Base-by-base conservation (phyloP, 148 eudicot species). In the Linanthus parryae region DNA sequence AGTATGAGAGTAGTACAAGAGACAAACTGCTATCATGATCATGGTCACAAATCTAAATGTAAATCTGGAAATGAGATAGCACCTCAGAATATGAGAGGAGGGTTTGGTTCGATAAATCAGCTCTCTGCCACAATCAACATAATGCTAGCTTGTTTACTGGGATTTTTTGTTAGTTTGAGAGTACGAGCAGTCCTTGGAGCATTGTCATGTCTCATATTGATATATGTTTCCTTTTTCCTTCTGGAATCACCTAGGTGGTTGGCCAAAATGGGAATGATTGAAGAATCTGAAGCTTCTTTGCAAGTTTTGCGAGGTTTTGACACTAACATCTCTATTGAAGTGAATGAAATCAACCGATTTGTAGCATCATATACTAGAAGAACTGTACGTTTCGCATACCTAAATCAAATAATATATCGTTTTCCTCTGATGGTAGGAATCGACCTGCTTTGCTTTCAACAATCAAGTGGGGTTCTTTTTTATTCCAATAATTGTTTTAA, bases 171-270 rank as follows among this genome's bases (percentile, higher is more conserved):
- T n/a, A n/a, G n/a, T n/a, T n/a, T n/a, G n/a, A n/a, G n/a, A n/a
- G n/a, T n/a, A n/a, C n/a, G n/a, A n/a, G n/a, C n/a, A n/a, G n/a
- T n/a, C n/a, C 38, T 14, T 56, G 98, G 96, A 70, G 75, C 62
- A 20, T 59, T 92, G 66, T 96, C 98, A 22, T 92, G 98, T 68
- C 71, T 79, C 8, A 34, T 87, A 40, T 72, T 92, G 73, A 87
- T 92, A 40, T 96, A 96, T 54, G 94, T 94, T 27, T 73, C 87
- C 35, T 92, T 92, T 73, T 92, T 92, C 73, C 73, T 92, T 53
- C 98, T 94, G 13, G 98, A 92, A 73, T 92, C 98, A 56, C 98
- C 98, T 56, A 76, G 98, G 72, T 92, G 98, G 98, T 68, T 92
- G 94, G 98, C 98, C 20, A 92, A 92, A 82, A 92, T 87, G 83